phyloP scores from a whole-genome alignment of 257 asterid species.

The Lantana camara region DNA sequence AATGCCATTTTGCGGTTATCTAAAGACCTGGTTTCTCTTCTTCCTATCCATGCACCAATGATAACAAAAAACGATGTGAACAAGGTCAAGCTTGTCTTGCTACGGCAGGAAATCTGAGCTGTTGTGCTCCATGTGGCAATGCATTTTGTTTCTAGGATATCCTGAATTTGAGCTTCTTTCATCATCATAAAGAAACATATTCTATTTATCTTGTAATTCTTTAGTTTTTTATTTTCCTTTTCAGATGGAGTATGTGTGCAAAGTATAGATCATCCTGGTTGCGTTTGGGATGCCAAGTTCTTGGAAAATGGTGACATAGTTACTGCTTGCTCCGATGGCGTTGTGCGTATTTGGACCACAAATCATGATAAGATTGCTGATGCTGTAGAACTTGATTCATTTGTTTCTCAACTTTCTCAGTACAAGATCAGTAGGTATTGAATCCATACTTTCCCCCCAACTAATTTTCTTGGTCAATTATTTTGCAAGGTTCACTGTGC shows the following conservation, averaged over 20 bases:
- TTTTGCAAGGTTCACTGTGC: slow-evolving; percentile 5
- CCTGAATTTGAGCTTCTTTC: slow-evolving; percentile 18
- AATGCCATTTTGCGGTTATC: slow-evolving; percentile 4
- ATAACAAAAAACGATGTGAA: slow-evolving; percentile 20
- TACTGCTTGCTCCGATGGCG: slow-evolving; percentile 97
- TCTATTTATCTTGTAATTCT: background rate
- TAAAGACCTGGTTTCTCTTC: background rate
- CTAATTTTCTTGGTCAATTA: slow-evolving; percentile 9
- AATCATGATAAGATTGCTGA: slow-evolving; percentile 74
- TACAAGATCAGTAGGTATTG: slow-evolving; percentile 82
- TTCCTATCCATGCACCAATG: slow-evolving; percentile 19
- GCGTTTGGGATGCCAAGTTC: slow-evolving; percentile 98
- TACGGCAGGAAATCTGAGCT: slow-evolving; percentile 17
- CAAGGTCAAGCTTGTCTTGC: slow-evolving; percentile 26
- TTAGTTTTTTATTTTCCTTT: slow-evolving; percentile 20
- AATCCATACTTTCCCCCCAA: slow-evolving; percentile 29
- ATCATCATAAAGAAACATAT: slow-evolving; percentile 25
- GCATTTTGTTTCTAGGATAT: slow-evolving; percentile 6
- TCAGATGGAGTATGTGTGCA: slow-evolving; percentile 96
- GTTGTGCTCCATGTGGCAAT: slow-evolving; percentile 17
- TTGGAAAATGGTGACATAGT: slow-evolving; percentile 87
- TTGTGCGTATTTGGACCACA: slow-evolving; percentile 89
- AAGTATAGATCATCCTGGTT: slow-evolving; percentile 97
- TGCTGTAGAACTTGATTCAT: slow-evolving; percentile 64
- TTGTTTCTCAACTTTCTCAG: slow-evolving; percentile 66